A percentile compares a stretch with the other conserved stretches of the same genome.
phyloP scores from a whole-genome alignment of 805 yeast genomes.

The Tetrapisispora taiwanensis region DNA sequence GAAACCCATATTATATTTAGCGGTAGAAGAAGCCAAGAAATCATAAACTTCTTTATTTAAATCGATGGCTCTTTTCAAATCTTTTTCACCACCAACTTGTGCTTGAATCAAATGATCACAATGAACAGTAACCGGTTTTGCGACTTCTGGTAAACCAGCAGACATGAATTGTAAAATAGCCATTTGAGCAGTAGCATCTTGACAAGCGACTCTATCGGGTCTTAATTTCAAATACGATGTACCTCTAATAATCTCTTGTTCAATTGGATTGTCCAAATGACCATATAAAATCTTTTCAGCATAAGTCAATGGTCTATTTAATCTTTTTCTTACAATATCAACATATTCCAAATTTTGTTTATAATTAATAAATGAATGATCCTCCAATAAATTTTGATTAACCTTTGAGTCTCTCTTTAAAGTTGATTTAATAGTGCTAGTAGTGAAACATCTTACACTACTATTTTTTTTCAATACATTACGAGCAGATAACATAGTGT shows the following conservation, averaged over 20 bases:
- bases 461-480: slow-evolving; percentile 15
- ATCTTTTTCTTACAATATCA: slow-evolving; percentile 70
- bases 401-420: slow-evolving; percentile 63
- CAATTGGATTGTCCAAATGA: slow-evolving; percentile 88
- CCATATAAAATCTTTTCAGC: slow-evolving; percentile 95
- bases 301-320: slow-evolving; percentile 81
- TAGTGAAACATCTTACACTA: slow-evolving; percentile 31
- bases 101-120: slow-evolving; percentile 98
- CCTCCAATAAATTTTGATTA: slow-evolving; percentile 69
- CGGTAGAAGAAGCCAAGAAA: slow-evolving; percentile 87
- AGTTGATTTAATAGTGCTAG: slow-evolving; percentile 12
- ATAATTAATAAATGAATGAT: slow-evolving; percentile 81
- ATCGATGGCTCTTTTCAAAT: slow-evolving; percentile 76
- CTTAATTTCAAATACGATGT: slow-evolving; percentile 83
- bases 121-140: slow-evolving; percentile 92
- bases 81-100: slow-evolving; percentile 79
- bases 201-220: slow-evolving; percentile 98
- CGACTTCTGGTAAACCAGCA: slow-evolving; percentile 83
- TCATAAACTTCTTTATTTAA: slow-evolving; percentile 91
- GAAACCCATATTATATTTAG: slow-evolving; percentile 93
- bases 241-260: slow-evolving; percentile 78
- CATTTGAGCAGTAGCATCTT: slow-evolving; percentile 99
- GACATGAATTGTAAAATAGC: slow-evolving; percentile 94
- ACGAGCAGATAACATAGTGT: slow-evolving; percentile 28
- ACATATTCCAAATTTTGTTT: slow-evolving; percentile 84